A percentile compares a stretch with the other conserved stretches of the same genome.
Conservation (phyloP, 768 basidiomycete species). For the Pisolithus orientalis region DNA sequence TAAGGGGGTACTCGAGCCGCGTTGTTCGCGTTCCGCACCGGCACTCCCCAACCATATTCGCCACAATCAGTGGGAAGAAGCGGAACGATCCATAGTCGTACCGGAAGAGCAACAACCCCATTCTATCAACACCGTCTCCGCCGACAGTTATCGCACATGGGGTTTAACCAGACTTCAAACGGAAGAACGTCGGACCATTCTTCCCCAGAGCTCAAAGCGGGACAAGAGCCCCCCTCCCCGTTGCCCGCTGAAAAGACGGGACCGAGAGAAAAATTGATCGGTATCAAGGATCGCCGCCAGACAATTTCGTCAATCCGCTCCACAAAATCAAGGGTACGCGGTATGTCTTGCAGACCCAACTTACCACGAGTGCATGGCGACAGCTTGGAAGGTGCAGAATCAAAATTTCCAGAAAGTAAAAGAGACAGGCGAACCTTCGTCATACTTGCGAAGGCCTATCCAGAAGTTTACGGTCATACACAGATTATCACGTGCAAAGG, state of each 20-base stretch:
- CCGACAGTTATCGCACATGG: too few species aligned
- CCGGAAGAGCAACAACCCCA: too few species aligned
- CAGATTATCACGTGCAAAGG: not conserved
- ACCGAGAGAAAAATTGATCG: slow-evolving; percentile 2
- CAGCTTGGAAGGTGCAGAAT: not conserved
- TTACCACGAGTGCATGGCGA: not conserved
- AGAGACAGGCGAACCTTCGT: slow-evolving; percentile 8
- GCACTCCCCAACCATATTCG: too few species aligned
- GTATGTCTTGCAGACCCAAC: slow-evolving; percentile 16
- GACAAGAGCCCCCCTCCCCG: slow-evolving; percentile 11
- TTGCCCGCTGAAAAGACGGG: slow-evolving; percentile 23
- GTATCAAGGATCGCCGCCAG: slow-evolving; percentile 17
- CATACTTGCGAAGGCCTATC: slow-evolving; percentile 8
- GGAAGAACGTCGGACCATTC: slow-evolving; percentile 11
- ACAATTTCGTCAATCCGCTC: slow-evolving; percentile 21
- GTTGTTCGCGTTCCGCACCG: too few species aligned
- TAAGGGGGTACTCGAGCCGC: too few species aligned
- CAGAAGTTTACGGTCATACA: not conserved
- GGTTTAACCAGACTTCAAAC: not conserved
- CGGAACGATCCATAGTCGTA: too few species aligned
- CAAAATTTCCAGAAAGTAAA: not conserved
- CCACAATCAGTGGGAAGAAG: too few species aligned
- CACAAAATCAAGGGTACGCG: slow-evolving; percentile 20
- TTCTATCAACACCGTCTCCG: too few species aligned
- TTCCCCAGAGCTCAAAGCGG: slow-evolving; percentile 26